phyloP scores from a whole-genome alignment of 73 alveolate species.

The Uronychia binucleata region DNA sequence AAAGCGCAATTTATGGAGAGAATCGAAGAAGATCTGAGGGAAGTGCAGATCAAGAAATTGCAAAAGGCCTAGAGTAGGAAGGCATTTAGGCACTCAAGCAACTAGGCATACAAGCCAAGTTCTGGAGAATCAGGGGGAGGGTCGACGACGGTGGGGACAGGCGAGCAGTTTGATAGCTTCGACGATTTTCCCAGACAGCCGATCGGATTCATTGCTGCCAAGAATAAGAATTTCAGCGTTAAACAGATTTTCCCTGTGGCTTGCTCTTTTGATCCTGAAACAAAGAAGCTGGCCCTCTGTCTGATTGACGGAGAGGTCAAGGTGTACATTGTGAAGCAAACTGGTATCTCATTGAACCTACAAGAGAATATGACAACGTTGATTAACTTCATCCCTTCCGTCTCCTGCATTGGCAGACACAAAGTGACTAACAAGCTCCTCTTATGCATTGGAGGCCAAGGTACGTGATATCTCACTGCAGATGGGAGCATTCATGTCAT shows the following conservation, averaged over 20 bases:
- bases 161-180: background rate
- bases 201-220: slow-evolving; percentile 6
- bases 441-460: slow-evolving; percentile 39
- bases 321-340: slow-evolving; percentile 17
- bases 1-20: background rate
- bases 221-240: background rate
- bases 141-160: background rate
- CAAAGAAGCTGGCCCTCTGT: slow-evolving; percentile 33
- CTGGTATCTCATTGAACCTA: slow-evolving; percentile 21
- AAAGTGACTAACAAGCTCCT: slow-evolving; percentile 34
- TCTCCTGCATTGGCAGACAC: slow-evolving; percentile 22
- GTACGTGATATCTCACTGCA: too few relatives aligned
- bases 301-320: slow-evolving; percentile 50
- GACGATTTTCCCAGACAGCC: background rate
- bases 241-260: slow-evolving; percentile 46
- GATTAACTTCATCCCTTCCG: slow-evolving; percentile 11
- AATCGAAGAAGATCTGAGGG: background rate
- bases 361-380: slow-evolving; percentile 12
- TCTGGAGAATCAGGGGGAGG: background rate
- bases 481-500: slow-evolving; percentile 20
- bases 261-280: slow-evolving; percentile 20
- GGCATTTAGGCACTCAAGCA: too few relatives aligned
- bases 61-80: background rate
- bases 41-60: background rate
- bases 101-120: too few relatives aligned